Base-by-base conservation (phyloP, 352 stramenopile genomes). In the Globisporangium solare region DNA sequence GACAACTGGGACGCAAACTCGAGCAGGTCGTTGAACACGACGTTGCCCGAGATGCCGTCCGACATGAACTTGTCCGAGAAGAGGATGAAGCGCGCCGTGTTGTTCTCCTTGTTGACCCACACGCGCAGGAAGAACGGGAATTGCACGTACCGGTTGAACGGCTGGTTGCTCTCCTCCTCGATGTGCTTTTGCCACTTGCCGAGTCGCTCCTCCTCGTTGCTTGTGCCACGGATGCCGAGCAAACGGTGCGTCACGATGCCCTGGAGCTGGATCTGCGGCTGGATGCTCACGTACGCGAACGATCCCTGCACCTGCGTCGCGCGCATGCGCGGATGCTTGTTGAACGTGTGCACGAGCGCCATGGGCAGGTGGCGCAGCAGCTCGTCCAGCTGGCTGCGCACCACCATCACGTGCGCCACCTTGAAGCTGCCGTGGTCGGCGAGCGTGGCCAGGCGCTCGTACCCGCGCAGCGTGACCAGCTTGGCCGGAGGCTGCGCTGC, bases 341-440 rank as follows among this genome's bases (percentile, higher is more conserved):
- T 55, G 49, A 45, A 55, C 18, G 49, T 55, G 49, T 55, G 18
- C 18, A 35, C 32, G 24, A 55, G 18, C n/a, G 49, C 49, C 32
- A n/a, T 13, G 13, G 49, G 49, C 24, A 55, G 49, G 27, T 42
- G 24, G n/a, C 18, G 22, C 24, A 55, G 32, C 13, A 55, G 39
- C 39, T 43, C 39, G 39, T 43, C 39, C 39, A 43, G 39, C 39
- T 43, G 39, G 0, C 39, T 13, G 27, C 53, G 58, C 14, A 68
- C 60, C 13, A 65, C 54, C 64, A 63, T 58, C 55, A 66, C 64
- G 31, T 71, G 60, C n/a, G 52, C 60, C 37, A 68, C 53, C 51
- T 71, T 68, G 37, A 64, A 63, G 13, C 58, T 66, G 14, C 51
- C 60, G 13, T 65, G 32, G 40, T 73, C 66, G 31, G 69, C 49